Base-by-base conservation (phyloP, 306 rosid genomes). In the Gynostemma pentaphyllum region DNA sequence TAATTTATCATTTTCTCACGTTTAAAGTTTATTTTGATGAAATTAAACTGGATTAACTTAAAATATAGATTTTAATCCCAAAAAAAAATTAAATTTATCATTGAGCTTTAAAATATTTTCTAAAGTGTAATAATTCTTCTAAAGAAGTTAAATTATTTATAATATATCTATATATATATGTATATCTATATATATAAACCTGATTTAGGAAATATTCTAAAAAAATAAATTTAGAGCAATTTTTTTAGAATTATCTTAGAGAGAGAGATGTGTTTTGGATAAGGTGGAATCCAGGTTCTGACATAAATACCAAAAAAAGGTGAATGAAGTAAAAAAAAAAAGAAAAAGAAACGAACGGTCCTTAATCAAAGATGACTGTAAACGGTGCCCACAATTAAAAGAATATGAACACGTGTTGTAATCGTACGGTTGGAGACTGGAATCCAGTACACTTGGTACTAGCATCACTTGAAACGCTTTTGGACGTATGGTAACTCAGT, bases 381-480 rank as follows among this genome's bases (percentile, higher is more conserved):
- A 2, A 9, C 5, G 71, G 30, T 52, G 28, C 64, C 64, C 71
- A 68, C 54, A 34, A 16, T n/a, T n/a, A 19, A 15, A 5, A 7
- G 29, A 28, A 41, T 23, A 13, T 15, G 13, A 0, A 37, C 71
- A 67, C 81, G 74, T 68, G 74, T 47, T 45, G 16, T 9, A 4
- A 19, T 53, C 70, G 23, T 22, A 68, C 5, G 68, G 63, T 36
- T 37, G 14, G 2, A 8, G n/a, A 15, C 54, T 21, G 69, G 81
- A 60, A 21, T 62, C 72, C 23, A 36, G 10, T 48, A 68, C 74
- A 72, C 74, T 60, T 55, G 40, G 64, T 46, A 47, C 68, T 68
- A 34, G n/a, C 63, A 24, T 36, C 36, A 57, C 45, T 57, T 57
- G n/a, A n/a, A n/a, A 54, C 4, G 26, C 26, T 30, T 16, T 54